phyloP scores from a whole-genome alignment of 208 protist genomes.

The Wallacemonas sp. region DNA sequence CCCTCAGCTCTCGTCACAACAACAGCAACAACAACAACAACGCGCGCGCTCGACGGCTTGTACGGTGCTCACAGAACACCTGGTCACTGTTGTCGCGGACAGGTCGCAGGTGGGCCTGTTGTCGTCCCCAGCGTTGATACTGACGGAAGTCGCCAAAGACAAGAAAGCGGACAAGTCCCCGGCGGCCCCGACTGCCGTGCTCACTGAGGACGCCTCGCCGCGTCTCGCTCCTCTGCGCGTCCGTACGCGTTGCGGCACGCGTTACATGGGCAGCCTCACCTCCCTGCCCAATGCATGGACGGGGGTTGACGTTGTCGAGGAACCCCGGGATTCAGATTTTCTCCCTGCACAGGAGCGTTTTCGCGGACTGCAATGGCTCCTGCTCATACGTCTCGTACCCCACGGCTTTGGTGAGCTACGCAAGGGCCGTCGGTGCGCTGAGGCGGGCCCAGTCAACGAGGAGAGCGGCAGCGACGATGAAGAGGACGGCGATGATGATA shows the following conservation, averaged over 20 bases:
- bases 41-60: neutral
- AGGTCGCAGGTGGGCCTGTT: neutral
- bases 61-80: neutral
- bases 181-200: neutral
- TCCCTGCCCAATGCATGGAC: no score
- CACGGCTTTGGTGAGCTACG: slow-evolving; percentile 38
- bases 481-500: neutral
- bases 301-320: no score
- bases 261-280: slow-evolving; percentile 9
- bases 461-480: neutral
- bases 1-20: neutral
- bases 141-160: no score
- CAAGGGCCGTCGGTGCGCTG: no score
- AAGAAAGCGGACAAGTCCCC: neutral
- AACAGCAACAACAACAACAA: no score
- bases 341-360: no score
- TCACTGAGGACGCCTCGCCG: neutral
- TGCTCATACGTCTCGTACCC: slow-evolving; percentile 24
- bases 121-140: neutral
- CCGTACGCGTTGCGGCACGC: neutral
- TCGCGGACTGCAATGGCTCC: slow-evolving; percentile 27
- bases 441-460: no score
- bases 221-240: neutral
- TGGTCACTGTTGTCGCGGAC: neutral
- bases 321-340: no score